A percentile compares a stretch with the other conserved stretches of the same genome.
These are phyloP conservation scores for Mycena crocata DNA, from an alignment of 768 basidiomycete species.

Conservation along the genomic window DNA sequence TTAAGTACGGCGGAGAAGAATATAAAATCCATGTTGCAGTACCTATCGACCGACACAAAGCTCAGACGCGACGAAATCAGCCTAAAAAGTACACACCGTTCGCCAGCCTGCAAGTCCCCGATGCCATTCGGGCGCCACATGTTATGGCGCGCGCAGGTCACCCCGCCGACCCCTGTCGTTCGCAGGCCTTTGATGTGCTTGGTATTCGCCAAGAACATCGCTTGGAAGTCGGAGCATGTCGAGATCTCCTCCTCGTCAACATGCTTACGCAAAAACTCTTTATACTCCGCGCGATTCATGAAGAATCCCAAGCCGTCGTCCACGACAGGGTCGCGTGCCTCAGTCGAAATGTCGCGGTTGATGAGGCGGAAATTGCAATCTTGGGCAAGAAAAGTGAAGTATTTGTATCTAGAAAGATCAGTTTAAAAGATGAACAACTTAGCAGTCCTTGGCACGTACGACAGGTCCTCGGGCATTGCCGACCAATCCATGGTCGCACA, in stretches of 20 bases:
- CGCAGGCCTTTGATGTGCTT: slow-evolving; percentile 15
- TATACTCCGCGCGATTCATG: not conserved
- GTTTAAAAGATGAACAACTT: not conserved
- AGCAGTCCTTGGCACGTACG: not conserved
- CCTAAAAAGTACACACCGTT: slow-evolving; percentile 16
- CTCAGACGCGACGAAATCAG: too few species aligned
- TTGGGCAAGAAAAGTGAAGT: not conserved
- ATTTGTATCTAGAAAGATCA: slow-evolving; percentile 3
- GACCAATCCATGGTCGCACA: slow-evolving; percentile 2
- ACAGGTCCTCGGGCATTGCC: slow-evolving; percentile 1
- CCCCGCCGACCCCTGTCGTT: slow-evolving; percentile 12
- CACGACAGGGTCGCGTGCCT: not conserved
- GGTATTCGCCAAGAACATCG: not conserved
- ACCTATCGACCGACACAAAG: too few species aligned
- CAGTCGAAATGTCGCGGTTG: too few species aligned
- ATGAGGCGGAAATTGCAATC: slow-evolving; percentile 12
- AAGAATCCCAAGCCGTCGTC: not conserved
- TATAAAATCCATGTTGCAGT: too few species aligned
- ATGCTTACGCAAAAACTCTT: not conserved
- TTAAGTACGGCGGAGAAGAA: too few species aligned
- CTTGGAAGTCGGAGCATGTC: slow-evolving; percentile 17
- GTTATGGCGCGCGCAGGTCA: slow-evolving; percentile 25
- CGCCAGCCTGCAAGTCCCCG: slow-evolving; percentile 35
- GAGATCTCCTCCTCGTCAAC: slow-evolving; percentile 18
- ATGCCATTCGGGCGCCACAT: slow-evolving; percentile 24